Evolutionary conservation across 441 rosid species (phyloP).

Genomic region (Brassica hybrid): DNA sequence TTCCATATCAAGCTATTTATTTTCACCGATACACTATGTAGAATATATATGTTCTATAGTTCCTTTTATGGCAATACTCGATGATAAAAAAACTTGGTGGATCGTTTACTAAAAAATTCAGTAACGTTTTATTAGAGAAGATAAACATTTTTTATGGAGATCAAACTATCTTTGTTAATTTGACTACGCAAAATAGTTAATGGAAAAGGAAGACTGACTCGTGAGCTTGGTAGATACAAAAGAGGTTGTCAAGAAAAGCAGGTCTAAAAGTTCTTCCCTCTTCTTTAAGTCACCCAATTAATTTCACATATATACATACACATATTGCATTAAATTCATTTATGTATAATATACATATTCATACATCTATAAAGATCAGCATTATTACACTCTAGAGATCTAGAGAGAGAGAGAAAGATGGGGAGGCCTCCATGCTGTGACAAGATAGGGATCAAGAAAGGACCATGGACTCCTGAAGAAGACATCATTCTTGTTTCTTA

Average conservation of each 20-base stretch:
- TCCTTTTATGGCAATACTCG: constrained; percentile 8
- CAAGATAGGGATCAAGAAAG: constrained; percentile 94
- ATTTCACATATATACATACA: constrained; percentile 38
- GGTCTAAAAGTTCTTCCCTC: constrained; percentile 42
- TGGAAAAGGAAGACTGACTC: constrained; percentile 41
- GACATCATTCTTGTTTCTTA: constrained; percentile 95
- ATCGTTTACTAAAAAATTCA: constrained; percentile 20
- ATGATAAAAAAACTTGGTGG: background rate
- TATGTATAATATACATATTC: constrained; percentile 31
- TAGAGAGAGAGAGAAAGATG: constrained; percentile 52
- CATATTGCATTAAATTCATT: constrained; percentile 32
- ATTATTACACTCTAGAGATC: constrained; percentile 28
- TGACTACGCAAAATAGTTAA: constrained; percentile 31
- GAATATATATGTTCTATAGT: background rate
- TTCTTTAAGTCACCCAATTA: constrained; percentile 44
- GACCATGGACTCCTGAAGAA: constrained; percentile 99
- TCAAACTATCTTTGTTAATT: constrained; percentile 20
- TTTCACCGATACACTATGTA: background rate
- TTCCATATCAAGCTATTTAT: constrained; percentile 11
- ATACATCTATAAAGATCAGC: constrained; percentile 31
- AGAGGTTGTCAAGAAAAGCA: constrained; percentile 41
- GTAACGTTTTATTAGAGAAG: constrained; percentile 23
- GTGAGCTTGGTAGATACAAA: constrained; percentile 44
- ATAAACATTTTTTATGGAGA: constrained; percentile 20
- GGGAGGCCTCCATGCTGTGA: constrained; percentile 99